Percentiles rank a stretch among this genome's conserved stretches.
These are phyloP conservation scores for Leishmania guyanensis DNA, from an alignment of 208 protist species.

Conservation along the genomic window DNA sequence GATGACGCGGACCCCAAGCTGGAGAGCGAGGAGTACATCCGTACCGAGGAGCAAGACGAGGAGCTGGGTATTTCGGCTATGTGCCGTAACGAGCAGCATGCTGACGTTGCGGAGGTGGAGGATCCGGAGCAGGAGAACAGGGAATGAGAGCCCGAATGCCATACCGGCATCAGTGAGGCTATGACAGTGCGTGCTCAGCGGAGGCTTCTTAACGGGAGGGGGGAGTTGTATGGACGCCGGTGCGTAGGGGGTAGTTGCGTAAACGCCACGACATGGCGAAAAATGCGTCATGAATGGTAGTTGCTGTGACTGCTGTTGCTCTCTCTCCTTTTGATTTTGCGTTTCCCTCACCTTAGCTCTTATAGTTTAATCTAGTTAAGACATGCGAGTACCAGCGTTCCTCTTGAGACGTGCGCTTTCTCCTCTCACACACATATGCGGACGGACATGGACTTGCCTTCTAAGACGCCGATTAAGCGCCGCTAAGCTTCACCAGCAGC, in stretches of 20 bases:
- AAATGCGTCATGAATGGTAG: not conserved
- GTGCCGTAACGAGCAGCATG: slow-evolving; percentile 35
- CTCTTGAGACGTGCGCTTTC: not conserved
- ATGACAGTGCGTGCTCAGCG: not conserved
- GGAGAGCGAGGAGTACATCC: slow-evolving; percentile 70
- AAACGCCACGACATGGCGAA: not conserved
- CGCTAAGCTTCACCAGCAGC: not conserved
- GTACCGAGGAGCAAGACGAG: slow-evolving; percentile 93
- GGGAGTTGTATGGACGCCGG: not conserved
- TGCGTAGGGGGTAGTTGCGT: not conserved
- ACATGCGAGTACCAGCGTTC: not conserved
- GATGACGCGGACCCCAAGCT: slow-evolving; percentile 89
- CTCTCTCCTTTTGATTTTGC: not conserved
- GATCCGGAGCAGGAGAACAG: not conserved
- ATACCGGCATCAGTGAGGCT: not conserved
- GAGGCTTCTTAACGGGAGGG: not conserved
- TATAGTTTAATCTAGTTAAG: not conserved
- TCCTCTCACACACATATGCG: not conserved
- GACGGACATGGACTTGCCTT: not conserved
- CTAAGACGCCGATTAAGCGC: slow-evolving; percentile 8
- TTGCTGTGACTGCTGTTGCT: not conserved
- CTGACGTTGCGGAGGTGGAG: not conserved
- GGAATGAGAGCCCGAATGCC: not conserved
- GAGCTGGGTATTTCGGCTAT: slow-evolving; percentile 92
- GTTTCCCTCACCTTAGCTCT: not conserved